Conservation (phyloP, 257 asterid species). For the Lycium ferocissimum region DNA sequence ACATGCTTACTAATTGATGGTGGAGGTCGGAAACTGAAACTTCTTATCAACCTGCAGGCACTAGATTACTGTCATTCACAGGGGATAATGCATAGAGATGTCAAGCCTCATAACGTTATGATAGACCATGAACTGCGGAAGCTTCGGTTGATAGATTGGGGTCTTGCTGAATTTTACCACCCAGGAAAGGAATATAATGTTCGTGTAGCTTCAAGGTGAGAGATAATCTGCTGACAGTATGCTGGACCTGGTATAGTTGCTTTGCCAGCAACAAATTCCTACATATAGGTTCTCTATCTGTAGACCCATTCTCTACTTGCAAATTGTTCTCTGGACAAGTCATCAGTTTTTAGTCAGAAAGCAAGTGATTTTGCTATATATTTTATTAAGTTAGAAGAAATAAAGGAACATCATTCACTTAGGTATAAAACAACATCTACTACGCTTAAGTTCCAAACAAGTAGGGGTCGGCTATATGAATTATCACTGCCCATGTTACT, state of each 20-base stretch:
- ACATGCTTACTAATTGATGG: background rate
- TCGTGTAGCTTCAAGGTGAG: conserved; percentile 59
- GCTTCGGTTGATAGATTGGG: conserved; percentile 60
- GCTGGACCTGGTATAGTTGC: conserved; percentile 14
- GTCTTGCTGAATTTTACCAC: conserved; percentile 62
- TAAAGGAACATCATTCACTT: conserved; percentile 1
- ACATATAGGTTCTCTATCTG: background rate
- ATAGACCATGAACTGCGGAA: conserved; percentile 59
- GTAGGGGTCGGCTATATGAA: background rate
- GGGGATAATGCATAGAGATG: conserved; percentile 63
- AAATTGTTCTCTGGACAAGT: background rate
- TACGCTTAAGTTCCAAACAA: background rate
- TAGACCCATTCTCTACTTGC: background rate
- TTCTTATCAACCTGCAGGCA: conserved; percentile 45
- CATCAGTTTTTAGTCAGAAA: background rate
- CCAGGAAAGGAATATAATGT: conserved; percentile 56
- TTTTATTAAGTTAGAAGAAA: background rate
- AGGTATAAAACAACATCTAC: background rate
- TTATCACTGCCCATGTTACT: background rate
- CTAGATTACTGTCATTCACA: conserved; percentile 58
- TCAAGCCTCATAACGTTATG: conserved; percentile 60
- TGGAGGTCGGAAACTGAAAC: background rate
- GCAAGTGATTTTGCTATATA: conserved; percentile 8
- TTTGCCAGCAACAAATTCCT: conserved; percentile 19
- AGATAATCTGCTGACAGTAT: background rate